These are phyloP conservation scores for Entrophospora sp. DNA, from an alignment of 192 early-diverging fungal species.

Conservation along the genomic window DNA sequence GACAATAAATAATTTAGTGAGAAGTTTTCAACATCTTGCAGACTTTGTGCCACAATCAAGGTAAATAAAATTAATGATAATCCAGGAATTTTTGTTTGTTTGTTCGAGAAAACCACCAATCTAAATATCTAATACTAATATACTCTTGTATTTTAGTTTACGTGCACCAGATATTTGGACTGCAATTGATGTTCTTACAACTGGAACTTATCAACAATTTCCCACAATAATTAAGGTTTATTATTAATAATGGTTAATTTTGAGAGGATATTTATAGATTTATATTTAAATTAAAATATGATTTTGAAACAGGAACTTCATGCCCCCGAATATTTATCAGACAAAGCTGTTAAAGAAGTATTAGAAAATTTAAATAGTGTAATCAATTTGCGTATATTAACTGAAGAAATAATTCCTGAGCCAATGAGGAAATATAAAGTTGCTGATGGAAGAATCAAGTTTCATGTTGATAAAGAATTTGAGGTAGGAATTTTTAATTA, in stretches of 20 bases:
- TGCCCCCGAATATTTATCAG: conserved; percentile 46
- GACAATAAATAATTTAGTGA: not conserved
- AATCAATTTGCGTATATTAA: conserved; percentile 63
- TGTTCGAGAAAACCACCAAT: too few relatives aligned
- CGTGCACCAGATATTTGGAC: conserved; percentile 62
- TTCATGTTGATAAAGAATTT: conserved; percentile 65
- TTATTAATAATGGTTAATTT: not conserved
- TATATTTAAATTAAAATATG: not conserved
- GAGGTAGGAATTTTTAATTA: conserved; percentile 31
- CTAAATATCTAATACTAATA: too few relatives aligned
- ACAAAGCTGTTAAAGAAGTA: conserved; percentile 51
- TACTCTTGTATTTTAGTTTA: not conserved
- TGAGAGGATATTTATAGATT: not conserved
- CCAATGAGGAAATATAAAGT: conserved; percentile 50
- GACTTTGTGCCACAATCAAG: not conserved
- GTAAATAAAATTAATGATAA: not conserved
- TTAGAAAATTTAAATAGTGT: conserved; percentile 56
- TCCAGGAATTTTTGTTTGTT: too few relatives aligned
- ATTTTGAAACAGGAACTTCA: conserved; percentile 34
- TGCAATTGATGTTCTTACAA: conserved; percentile 78
- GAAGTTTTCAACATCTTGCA: not conserved
- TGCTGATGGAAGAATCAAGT: conserved; percentile 63
- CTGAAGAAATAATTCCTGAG: conserved; percentile 60
- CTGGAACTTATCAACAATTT: conserved; percentile 72
- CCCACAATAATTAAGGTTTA: conserved; percentile 63